Evolutionary conservation across 768 basidiomycete genomes (phyloP).

Genomic region (Sarcodon sp.): DNA sequence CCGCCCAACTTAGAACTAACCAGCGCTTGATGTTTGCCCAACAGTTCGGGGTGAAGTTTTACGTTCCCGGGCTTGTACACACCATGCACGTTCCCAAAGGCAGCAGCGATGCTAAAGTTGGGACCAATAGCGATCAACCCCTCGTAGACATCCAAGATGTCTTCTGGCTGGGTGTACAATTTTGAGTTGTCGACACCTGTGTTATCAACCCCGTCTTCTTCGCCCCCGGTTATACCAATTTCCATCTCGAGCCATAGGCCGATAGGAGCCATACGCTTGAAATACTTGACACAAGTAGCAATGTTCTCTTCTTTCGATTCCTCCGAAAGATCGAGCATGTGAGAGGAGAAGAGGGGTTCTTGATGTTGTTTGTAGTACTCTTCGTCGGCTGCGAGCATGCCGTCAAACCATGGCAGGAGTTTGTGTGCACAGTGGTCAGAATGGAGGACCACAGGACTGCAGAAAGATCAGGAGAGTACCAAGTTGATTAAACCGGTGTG

Average conservation of each 20-base stretch:
- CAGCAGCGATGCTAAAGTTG: constrained; percentile 96
- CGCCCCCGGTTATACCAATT: constrained; percentile 99
- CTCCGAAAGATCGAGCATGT: constrained; percentile 98
- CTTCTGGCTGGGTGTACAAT: constrained; percentile 96
- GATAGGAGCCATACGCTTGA: constrained; percentile 86
- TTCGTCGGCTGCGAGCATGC: constrained; percentile 95
- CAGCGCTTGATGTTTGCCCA: constrained; percentile 82
- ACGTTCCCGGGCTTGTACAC: constrained; percentile 99
- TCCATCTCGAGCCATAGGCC: constrained; percentile 99
- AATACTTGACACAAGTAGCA: constrained; percentile 85
- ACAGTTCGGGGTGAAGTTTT: constrained; percentile 79
- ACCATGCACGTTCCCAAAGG: constrained; percentile 97
- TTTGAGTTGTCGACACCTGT: constrained; percentile 85
- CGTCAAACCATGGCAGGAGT: constrained; percentile 98
- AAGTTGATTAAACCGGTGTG: constrained; percentile 1
- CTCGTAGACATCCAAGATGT: constrained; percentile 83
- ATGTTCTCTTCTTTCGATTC: constrained; percentile 92
- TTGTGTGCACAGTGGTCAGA: constrained; percentile 98
- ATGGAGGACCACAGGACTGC: constrained; percentile 91
- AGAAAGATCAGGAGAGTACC: constrained; percentile 1
- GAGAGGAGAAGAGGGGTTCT: constrained; percentile 86
- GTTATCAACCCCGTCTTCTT: constrained; percentile 99
- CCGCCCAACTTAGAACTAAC: constrained; percentile 56
- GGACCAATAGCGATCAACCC: constrained; percentile 77
- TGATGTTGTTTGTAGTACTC: constrained; percentile 83